Evolutionary conservation across 306 rosid species (phyloP), one percentile per base, ranked within the genome.

Genomic region (Macrotyloma uniflorum): DNA sequence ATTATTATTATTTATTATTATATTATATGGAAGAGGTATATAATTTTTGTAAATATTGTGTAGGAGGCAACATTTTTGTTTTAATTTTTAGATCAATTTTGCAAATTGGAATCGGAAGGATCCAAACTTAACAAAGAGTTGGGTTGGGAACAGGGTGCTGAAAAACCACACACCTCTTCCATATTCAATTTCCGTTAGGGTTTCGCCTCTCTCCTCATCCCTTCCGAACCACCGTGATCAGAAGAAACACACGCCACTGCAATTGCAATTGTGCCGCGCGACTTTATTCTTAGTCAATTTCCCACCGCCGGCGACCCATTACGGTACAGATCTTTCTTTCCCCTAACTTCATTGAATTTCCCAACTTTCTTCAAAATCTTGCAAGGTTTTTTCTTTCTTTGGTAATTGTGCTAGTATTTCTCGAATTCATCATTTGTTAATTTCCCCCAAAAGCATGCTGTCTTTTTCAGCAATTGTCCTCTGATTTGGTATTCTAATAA

Each of bases 291-390:
- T 24, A 47, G 14, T 65, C 85, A 59, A 22, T 77, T 35, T 50
- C 12, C 23, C 54, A 42, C 77, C 63, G 50, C 4, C 43, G 19
- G 1, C 42, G 22, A 24, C 19, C 67, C 78, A 42, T 15, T 75
- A 23, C 20, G 82, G 88, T 85, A 85, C 22, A n/a, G 62, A 8
- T 75, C 73, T 70, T 36, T 19, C 22, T 64, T 30, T 79, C n/a
- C 59, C 50, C 35, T 45, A 22, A n/a, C 68, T 63, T 36, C 70
- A 36, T 38, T 70, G 0, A 85, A 70, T 82, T 79, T 74, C 15
- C 9, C 3, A 20, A 63, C 73, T 82, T 82, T 70, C 58, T 54
- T 74, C 70, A 5, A 24, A 51, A 49, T 72, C 78, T 14, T 11
- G 2, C 6, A 1, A 6, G 72, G n/a, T n/a, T 77, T 15, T 26